Conservation (phyloP, 2,329 filamentous ascomycete genomes). For the Zasmidium cellare region DNA sequence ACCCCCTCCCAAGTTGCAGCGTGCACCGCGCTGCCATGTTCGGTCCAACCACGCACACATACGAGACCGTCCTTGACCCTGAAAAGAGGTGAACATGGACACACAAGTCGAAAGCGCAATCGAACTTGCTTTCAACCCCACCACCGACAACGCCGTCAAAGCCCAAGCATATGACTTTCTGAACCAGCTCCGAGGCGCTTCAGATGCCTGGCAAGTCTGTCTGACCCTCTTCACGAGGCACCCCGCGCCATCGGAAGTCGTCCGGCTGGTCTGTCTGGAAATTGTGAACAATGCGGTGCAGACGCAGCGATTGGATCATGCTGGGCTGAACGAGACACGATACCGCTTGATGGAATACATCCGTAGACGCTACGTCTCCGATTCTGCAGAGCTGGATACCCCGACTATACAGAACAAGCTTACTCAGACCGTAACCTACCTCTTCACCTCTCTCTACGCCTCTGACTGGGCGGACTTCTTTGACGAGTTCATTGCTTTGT, state of each 20-base stretch:
- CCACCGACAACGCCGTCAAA: slow-evolving; percentile 73
- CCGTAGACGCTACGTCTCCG: slow-evolving; percentile 68
- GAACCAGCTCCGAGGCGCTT: slow-evolving; percentile 74
- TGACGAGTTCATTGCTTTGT: slow-evolving; percentile 81
- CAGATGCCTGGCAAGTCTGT: slow-evolving; percentile 88
- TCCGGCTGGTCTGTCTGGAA: slow-evolving; percentile 86
- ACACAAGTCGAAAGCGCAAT: slow-evolving; percentile 88
- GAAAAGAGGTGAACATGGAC: slow-evolving; percentile 28
- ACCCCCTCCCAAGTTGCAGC: slow-evolving; percentile 2
- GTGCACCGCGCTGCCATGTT: slow-evolving; percentile 19
- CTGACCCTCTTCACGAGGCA: slow-evolving; percentile 79
- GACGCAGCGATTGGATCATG: slow-evolving; percentile 70
- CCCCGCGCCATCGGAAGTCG: slow-evolving; percentile 75
- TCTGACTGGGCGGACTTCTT: slow-evolving; percentile 87
- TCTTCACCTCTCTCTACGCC: slow-evolving; percentile 85
- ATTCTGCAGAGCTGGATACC: slow-evolving; percentile 62
- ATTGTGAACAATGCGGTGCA: slow-evolving; percentile 91
- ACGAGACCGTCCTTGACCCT: not conserved
- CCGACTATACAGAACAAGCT: slow-evolving; percentile 90
- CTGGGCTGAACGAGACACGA: slow-evolving; percentile 73
- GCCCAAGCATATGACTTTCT: slow-evolving; percentile 79
- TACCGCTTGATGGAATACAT: slow-evolving; percentile 81
- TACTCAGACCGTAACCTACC: slow-evolving; percentile 89
- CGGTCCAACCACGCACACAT: slow-evolving; percentile 2
- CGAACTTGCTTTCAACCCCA: slow-evolving; percentile 84